These are phyloP conservation scores for Candida caryicola DNA, from an alignment of 805 yeast genomes.

Conservation along the genomic window DNA sequence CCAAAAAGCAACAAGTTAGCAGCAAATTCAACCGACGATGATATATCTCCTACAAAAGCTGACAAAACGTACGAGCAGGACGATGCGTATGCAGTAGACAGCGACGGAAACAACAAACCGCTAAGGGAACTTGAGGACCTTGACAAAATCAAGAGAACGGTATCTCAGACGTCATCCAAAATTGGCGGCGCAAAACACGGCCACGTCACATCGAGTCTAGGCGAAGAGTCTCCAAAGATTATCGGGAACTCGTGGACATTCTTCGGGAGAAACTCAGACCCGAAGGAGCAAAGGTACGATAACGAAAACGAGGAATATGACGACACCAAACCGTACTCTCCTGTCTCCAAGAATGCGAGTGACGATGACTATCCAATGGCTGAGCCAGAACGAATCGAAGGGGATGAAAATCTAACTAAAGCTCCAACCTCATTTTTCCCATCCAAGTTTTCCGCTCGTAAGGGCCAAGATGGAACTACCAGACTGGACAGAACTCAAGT, in stretches of 20 bases:
- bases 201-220: conserved; percentile 7
- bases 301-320: conserved; percentile 31
- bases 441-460: conserved; percentile 5
- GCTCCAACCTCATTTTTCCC: conserved; percentile 8
- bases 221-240: conserved; percentile 20
- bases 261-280: conserved; percentile 27
- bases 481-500: background rate
- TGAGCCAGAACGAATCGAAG: background rate
- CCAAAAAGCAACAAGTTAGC: background rate
- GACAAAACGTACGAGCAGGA: background rate
- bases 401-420: background rate
- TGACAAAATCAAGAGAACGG: conserved; percentile 9
- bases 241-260: conserved; percentile 34
- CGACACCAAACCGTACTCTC: conserved; percentile 13
- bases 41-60: background rate
- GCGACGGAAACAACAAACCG: conserved; percentile 1
- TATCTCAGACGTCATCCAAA: conserved; percentile 6
- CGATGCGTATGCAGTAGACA: background rate
- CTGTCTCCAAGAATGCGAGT: background rate
- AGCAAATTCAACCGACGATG: no score
- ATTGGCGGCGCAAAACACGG: background rate
- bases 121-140: conserved; percentile 10
- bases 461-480: conserved; percentile 1
- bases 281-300: conserved; percentile 34
- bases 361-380: background rate